These are phyloP conservation scores for Coniferiporia weirii DNA, from an alignment of 1,284 basidiomycete species.

Conservation along the genomic window DNA sequence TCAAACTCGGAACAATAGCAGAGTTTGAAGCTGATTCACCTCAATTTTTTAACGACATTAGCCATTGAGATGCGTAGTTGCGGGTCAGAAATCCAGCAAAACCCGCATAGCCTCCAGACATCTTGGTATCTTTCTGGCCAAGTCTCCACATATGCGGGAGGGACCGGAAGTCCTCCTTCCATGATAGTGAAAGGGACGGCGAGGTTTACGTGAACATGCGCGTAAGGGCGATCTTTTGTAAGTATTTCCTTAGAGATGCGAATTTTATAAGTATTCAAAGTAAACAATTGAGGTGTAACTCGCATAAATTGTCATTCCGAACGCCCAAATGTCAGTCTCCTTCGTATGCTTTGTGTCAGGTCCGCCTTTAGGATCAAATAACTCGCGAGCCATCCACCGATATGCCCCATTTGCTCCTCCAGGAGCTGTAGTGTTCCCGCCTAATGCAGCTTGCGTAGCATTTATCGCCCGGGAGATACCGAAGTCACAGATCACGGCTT, in stretches of 20 bases:
- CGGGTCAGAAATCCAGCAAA: not conserved
- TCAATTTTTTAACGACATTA: too few species aligned
- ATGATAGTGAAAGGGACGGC: not conserved
- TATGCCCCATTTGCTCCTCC: not conserved
- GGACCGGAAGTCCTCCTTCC: not conserved
- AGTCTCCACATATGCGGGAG: too few species aligned
- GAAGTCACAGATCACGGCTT: conserved; percentile 8
- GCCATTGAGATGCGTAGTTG: not conserved
- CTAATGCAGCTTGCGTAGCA: not conserved
- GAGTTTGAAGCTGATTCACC: too few species aligned
- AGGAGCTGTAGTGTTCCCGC: not conserved
- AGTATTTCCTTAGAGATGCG: conserved; percentile 9
- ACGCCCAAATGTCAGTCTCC: conserved; percentile 11
- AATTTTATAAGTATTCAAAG: not conserved
- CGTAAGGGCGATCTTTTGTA: not conserved
- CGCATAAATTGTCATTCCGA: conserved; percentile 13
- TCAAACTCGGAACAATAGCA: too few species aligned
- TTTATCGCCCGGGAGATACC: conserved; percentile 2
- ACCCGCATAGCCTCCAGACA: not conserved
- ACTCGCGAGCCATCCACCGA: conserved; percentile 2
- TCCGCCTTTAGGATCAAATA: not conserved
- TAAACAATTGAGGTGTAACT: not conserved
- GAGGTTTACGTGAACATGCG: not conserved
- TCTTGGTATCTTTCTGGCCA: not conserved
- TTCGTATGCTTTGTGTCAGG: not conserved